Base-by-base conservation (phyloP, 495 filamentous ascomycete genomes). In the Beverwykella pulmonaria region DNA sequence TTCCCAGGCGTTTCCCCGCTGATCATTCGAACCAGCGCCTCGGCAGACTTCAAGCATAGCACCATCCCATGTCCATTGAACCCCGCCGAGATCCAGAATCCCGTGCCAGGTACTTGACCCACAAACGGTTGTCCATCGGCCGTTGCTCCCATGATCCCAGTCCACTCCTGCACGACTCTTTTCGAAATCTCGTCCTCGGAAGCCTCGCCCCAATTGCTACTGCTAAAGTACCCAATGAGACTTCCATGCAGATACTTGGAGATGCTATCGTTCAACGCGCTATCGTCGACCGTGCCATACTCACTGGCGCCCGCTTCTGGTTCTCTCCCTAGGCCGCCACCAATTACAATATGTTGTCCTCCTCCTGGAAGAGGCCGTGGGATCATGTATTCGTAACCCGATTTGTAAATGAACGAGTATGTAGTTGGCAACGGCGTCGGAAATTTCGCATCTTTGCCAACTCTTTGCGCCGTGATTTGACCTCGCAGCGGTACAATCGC, bases 351-450 rank as follows among this genome's bases (percentile, higher is more conserved):
- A 59, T 92, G 87, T 4, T 84, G 83, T 14, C 73, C 79, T 17
- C 78, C 78, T 20, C 78, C 80, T 29, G 72, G 66, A 0, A 60
- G 41, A 14, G 86, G 86, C 0, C 86, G 76, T 25, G 83, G 79
- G 2, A 90, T 83, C 81, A 92, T 85, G 63, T 92, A 93, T 56
- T 87, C 80, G 72, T 87, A 83, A 8, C 88, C 82, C 48, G 79
- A 67, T 47, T 78, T 72, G 68, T 88, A 87, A 29, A 87, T 80
- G 59, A 88, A 88, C 20, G 83, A 87, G 48, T 87, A 88, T 14
- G 87, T 88, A 7, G 75, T 78, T 34, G 73, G 68, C 39, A 88
- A 63, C 0, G 80, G 82, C 0, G 65, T 59, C 0, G 63, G 61
- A 6, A 65, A 46, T 41, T 34, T 65, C 2, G 66, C 17, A n/a